Evolutionary conservation across 441 rosid genomes (phyloP).

Genomic region (Rhodomyrtus psidioides): DNA sequence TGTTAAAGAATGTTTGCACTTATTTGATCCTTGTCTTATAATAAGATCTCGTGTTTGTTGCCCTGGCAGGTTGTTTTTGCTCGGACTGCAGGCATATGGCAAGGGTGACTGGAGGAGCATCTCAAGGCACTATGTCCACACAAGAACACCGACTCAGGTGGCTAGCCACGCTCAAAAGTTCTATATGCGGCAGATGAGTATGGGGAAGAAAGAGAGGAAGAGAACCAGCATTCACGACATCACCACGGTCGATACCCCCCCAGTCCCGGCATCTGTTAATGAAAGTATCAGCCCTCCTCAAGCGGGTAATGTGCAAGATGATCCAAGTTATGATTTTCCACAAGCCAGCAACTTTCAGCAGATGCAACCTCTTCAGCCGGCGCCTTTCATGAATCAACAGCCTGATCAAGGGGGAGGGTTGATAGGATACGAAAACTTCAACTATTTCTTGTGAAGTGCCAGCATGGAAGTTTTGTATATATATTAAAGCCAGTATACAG

Average conservation of each 20-base stretch:
- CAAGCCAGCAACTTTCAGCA: not conserved
- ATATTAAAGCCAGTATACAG: not conserved
- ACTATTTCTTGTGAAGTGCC: constrained; percentile 16
- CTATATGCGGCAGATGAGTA: constrained; percentile 41
- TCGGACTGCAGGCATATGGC: constrained; percentile 42
- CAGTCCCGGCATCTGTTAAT: constrained; percentile 10
- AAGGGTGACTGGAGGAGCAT: constrained; percentile 86
- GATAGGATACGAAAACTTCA: constrained; percentile 15
- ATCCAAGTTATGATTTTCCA: not conserved
- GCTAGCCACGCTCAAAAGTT: constrained; percentile 86
- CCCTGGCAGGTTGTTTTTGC: constrained; percentile 42
- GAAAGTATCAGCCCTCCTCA: constrained; percentile 26
- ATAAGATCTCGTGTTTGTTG: not conserved
- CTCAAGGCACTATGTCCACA: constrained; percentile 57
- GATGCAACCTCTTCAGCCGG: constrained; percentile 4
- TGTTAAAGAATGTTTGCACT: not conserved
- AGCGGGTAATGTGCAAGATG: constrained; percentile 19
- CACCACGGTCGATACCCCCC: constrained; percentile 33
- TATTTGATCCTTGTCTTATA: not conserved
- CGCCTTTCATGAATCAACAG: constrained; percentile 4
- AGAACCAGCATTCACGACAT: constrained; percentile 72
- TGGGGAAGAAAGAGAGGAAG: constrained; percentile 54
- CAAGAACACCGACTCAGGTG: constrained; percentile 72
- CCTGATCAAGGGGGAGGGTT: constrained; percentile 10
- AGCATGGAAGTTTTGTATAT: not conserved